Conservation (phyloP, 106 monocot genomes). For the Apostasia ramifera region DNA sequence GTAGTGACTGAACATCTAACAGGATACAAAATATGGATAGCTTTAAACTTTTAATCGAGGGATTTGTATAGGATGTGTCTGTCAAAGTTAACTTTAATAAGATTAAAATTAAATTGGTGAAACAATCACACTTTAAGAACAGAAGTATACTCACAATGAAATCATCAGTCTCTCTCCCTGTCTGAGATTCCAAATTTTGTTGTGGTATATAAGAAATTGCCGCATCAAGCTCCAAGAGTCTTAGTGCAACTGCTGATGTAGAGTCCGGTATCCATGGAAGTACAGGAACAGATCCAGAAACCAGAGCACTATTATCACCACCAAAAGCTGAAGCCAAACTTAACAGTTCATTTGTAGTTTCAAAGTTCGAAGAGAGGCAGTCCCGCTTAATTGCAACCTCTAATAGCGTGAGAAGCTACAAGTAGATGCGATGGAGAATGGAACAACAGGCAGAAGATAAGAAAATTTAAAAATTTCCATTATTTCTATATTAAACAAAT, state of each 20-base stretch:
- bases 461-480: no score
- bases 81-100: background rate
- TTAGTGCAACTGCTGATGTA: constrained; percentile 64
- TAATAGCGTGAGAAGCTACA: constrained; percentile 72
- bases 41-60: no score
- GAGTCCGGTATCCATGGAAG: constrained; percentile 86
- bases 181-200: constrained; percentile 50
- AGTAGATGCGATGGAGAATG: constrained; percentile 7
- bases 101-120: background rate
- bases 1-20: no score
- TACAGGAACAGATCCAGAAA: constrained; percentile 46
- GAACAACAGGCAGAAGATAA: background rate
- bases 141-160: constrained; percentile 47
- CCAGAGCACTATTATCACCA: constrained; percentile 7
- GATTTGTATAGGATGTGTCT: no score
- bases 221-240: constrained; percentile 83
- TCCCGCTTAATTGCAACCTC: constrained; percentile 74
- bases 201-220: constrained; percentile 62
- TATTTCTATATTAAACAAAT: no score
- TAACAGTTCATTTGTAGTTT: constrained; percentile 70
- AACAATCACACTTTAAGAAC: background rate
- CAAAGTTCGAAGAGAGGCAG: constrained; percentile 62
- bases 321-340: constrained; percentile 19
- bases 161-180: constrained; percentile 33
- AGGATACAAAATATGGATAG: no score